Evolutionary conservation across 192 early-diverging fungal species (phyloP), one percentile per base, ranked within the genome.

Genomic region (Coemansia interrupta): DNA sequence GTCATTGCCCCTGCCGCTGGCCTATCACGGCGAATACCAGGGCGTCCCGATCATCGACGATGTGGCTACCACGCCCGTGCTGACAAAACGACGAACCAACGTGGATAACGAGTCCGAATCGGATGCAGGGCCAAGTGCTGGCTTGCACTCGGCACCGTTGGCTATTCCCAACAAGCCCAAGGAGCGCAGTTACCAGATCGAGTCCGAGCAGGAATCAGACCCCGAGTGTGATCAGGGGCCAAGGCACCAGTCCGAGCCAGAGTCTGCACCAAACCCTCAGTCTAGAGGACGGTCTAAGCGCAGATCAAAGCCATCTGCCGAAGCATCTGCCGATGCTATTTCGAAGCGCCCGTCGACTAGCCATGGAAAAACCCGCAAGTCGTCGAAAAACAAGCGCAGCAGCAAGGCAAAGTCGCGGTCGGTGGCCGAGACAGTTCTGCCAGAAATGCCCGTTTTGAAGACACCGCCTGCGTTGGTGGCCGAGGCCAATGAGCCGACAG

Each of bases 1-100:
- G 11, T 45, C 54, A 19, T 36, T 55, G 51, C 64, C 63, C 9
- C 61, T 49, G 22, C 20, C 32, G 32, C 3, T 49, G 17, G 24
- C 59, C 23, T 66, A 70, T 49, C 66, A 59, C 24, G 60, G 56
- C 40, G 58, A 50, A 17, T 76, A 53, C 42, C 62, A 76, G 63
- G 73, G 67, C 18, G 63, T 70, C 24, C 73, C 73, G 29, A 39
- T 70, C 22, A 48, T 55, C 13, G 60, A 61, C 19, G 45, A 60
- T n/a, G 38, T 39, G 7, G 28, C 14, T 11, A n/a, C 30, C 8
- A 52, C 50, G 29, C 53, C 30, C 1, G 53, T 38, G 6, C 15
- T 54, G 18, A 22, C 19, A 15, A 54, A 54, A 18, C n/a, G 36
- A 38, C 19, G 19, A 38, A 54, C 15, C 19, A 30, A 38, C 18